phyloP scores from a whole-genome alignment of 1,139 yeast genomes.

The Zygosaccharomyces sapae region DNA sequence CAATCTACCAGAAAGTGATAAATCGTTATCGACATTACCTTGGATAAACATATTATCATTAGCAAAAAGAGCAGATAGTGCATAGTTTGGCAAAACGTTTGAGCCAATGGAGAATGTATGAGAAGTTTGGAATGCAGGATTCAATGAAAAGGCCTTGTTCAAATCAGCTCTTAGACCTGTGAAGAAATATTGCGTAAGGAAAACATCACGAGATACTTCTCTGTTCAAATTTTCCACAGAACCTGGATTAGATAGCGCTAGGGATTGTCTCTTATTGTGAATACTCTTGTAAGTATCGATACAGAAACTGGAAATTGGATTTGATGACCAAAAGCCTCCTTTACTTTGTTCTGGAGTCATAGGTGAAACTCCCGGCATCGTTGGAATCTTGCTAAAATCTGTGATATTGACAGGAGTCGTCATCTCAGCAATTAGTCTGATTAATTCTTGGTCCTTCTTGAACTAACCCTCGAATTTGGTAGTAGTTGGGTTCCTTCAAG shows the following conservation, averaged over 20 bases:
- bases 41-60: constrained; percentile 82
- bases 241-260: constrained; percentile 88
- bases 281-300: constrained; percentile 73
- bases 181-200: constrained; percentile 83
- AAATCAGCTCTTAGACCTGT: constrained; percentile 96
- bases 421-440: constrained; percentile 17
- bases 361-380: constrained; percentile 55
- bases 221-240: constrained; percentile 89
- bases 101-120: constrained; percentile 92
- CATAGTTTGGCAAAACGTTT: constrained; percentile 81
- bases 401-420: constrained; percentile 43
- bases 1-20: constrained; percentile 80
- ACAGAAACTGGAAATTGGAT: constrained; percentile 78
- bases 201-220: constrained; percentile 91
- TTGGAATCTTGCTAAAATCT: constrained; percentile 54
- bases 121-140: constrained; percentile 95
- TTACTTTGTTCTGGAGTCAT: constrained; percentile 44
- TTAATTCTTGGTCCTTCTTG: neutral
- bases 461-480: neutral
- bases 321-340: constrained; percentile 70
- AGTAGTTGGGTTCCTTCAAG: neutral
- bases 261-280: constrained; percentile 71
- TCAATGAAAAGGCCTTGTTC: constrained; percentile 84
- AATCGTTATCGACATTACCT: constrained; percentile 87
- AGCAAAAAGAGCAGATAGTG: constrained; percentile 86